Base-by-base conservation (phyloP, 768 basidiomycete genomes). In the Amanita jacksonii region DNA sequence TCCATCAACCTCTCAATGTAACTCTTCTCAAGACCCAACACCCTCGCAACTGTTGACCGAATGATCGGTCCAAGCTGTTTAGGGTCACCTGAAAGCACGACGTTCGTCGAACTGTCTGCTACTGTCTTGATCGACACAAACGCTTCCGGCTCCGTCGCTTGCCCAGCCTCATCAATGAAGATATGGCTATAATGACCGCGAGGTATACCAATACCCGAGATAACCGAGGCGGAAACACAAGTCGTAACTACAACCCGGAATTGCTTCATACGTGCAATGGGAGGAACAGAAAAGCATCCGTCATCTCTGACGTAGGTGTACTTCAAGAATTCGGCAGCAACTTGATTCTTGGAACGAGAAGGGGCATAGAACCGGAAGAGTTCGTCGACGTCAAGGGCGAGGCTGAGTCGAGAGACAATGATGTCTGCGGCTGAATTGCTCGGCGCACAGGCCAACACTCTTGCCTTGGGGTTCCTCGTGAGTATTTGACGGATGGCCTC, bases 51-150 rank as follows among this genome's bases (percentile, higher is more conserved):
- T 2, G 50, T 49, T 0, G 81, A 83, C 1, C 74, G 68, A 39
- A 85, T 72, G 45, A 84, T 75, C 0, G 83, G 83, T 0, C 83
- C 80, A 7, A 85, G 65, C 51, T 85, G 83, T 58, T 78, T 80
- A 0, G 76, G 81, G 52, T 86, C 83, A 0, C 83, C 82, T 1
- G 79, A 74, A 0, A 86, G 63, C 3, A 85, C 57, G 19, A 85
- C 58, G 38, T 75, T 79, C 0, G 81, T 85, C 0, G 51, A 43
- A 3, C 55, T 56, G 43, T 72, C 65, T 0, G 77, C 73, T 57
- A 81, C 66, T 1, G 73, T 76, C 60, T 78, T 78, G 60, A 84
- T 72, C 0, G 74, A 62, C 12, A 81, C 67, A 58, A 81, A 77
- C 0, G 67, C 66, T 54, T 84, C 81, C 0, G 81, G 78, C 55